Evolutionary conservation across 2,329 filamentous ascomycete species (phyloP).

Genomic region (Epichloe baconii): DNA sequence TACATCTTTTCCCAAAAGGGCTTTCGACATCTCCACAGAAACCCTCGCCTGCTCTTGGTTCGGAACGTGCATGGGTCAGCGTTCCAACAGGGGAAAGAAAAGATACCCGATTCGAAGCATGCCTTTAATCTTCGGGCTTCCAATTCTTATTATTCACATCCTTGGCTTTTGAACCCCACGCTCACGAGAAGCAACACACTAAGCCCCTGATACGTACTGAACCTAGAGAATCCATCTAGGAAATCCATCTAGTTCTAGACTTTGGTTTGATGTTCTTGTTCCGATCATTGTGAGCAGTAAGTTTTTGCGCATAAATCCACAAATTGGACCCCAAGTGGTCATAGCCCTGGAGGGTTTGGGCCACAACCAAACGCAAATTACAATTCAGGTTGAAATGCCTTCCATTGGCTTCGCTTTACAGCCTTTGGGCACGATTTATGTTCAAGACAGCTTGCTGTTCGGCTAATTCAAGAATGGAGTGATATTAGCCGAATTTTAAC

Average conservation of each 20-base stretch:
- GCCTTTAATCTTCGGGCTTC: not conserved
- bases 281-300: not conserved
- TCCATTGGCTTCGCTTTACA: not conserved
- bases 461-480: not conserved
- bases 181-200: not conserved
- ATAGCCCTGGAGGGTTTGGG: not conserved
- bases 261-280: not conserved
- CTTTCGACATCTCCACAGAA: not conserved
- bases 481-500: not conserved
- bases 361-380: not conserved
- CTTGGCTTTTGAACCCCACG: not conserved
- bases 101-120: not conserved
- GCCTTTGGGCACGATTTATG: not conserved
- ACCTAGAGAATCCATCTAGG: not conserved
- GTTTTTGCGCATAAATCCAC: not conserved
- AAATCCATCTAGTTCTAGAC: not conserved
- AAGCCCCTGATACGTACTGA: not conserved
- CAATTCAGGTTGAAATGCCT: not conserved
- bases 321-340: not conserved
- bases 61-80: not conserved
- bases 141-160: not conserved
- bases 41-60: not conserved
- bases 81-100: not conserved
- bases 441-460: not conserved
- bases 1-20: not conserved